phyloP scores from a whole-genome alignment of 495 filamentous ascomycete species.

The Penicillium pancosmium region DNA sequence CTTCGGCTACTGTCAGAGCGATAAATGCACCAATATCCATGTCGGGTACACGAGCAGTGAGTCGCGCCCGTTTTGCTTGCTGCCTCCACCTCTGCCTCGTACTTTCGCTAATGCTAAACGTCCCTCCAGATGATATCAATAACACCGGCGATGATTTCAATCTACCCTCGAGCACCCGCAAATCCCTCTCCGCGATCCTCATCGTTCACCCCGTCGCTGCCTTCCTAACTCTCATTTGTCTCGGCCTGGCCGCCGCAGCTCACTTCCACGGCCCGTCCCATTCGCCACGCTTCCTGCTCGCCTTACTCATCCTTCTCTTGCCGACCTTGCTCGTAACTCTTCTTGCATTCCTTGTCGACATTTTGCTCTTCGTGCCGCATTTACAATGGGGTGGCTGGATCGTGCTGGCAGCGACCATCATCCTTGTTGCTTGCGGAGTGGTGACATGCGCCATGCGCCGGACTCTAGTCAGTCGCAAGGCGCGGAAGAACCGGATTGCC shows the following conservation, averaged over 20 bases:
- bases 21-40: constrained; percentile 68
- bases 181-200: constrained; percentile 86
- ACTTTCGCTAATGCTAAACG: background rate
- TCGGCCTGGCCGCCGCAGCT: constrained; percentile 75
- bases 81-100: constrained; percentile 20
- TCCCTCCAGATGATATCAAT: constrained; percentile 40
- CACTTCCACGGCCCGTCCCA: constrained; percentile 93
- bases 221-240: constrained; percentile 80
- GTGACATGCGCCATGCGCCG: constrained; percentile 97
- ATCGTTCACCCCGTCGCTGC: constrained; percentile 93
- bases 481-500: constrained; percentile 85
- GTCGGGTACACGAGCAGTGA: constrained; percentile 87
- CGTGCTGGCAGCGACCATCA: constrained; percentile 85
- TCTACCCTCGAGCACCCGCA: constrained; percentile 71
- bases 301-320: constrained; percentile 80
- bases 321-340: constrained; percentile 83
- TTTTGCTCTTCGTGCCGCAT: constrained; percentile 95
- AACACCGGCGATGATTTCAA: constrained; percentile 63
- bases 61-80: constrained; percentile 36
- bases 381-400: constrained; percentile 94
- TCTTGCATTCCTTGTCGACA: constrained; percentile 89
- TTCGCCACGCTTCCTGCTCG: constrained; percentile 84
- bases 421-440: constrained; percentile 80
- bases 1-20: constrained; percentile 79
- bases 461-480: constrained; percentile 88